phyloP scores from a whole-genome alignment of 2,329 filamentous ascomycete genomes.

The Aureobasidium uvarum region DNA sequence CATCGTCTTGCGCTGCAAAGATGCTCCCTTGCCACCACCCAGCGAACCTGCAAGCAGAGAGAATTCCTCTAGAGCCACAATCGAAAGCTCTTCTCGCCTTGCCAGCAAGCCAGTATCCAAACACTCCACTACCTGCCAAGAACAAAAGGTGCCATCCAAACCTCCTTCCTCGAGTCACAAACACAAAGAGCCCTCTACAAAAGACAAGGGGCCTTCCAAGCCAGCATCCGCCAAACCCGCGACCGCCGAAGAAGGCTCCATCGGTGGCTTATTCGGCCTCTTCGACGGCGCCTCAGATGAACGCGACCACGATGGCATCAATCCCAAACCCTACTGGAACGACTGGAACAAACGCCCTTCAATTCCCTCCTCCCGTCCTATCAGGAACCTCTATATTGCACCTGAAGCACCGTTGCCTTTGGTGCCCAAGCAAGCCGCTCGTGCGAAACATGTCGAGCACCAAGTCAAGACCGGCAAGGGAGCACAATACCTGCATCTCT shows the following conservation, averaged over 20 bases:
- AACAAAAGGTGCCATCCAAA: not conserved
- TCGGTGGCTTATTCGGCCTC: slow-evolving; percentile 35
- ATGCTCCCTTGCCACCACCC: slow-evolving; percentile 28
- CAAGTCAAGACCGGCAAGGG: slow-evolving; percentile 41
- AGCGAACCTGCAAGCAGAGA: slow-evolving; percentile 9
- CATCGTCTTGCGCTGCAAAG: slow-evolving; percentile 47
- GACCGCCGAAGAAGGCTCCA: slow-evolving; percentile 10
- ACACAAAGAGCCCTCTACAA: slow-evolving; percentile 16
- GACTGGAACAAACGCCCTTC: slow-evolving; percentile 31
- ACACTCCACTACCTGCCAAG: not conserved
- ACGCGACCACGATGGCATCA: slow-evolving; percentile 20
- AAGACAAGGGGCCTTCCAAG: slow-evolving; percentile 25
- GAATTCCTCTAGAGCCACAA: not conserved
- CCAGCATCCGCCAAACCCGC: slow-evolving; percentile 14
- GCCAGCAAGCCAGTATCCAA: slow-evolving; percentile 14
- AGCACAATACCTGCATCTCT: slow-evolving; percentile 41
- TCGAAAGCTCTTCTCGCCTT: not conserved
- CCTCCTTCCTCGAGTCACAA: not conserved
- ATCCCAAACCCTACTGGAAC: slow-evolving; percentile 38
- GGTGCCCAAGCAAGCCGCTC: slow-evolving; percentile 28
- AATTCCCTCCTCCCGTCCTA: not conserved
- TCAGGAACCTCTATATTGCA: slow-evolving; percentile 35
- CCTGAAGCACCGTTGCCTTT: slow-evolving; percentile 36
- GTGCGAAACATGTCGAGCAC: slow-evolving; percentile 32
- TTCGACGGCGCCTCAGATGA: slow-evolving; percentile 40